phyloP scores from a whole-genome alignment of 1,284 basidiomycete species.

The Rhodotorula glutinis region DNA sequence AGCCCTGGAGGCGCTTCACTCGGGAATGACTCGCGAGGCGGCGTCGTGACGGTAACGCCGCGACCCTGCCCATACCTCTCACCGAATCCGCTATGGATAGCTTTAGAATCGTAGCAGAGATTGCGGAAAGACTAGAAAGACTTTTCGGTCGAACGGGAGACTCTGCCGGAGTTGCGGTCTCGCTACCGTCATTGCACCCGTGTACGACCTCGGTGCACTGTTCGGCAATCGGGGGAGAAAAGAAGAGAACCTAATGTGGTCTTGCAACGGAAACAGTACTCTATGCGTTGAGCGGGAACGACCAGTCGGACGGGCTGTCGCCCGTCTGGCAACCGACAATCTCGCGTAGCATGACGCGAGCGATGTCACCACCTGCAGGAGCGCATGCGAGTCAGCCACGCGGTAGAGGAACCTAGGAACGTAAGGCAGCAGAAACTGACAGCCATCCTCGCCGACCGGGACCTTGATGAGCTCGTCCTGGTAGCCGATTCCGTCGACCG shows the following conservation, averaged over 20 bases:
- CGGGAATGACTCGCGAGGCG: too few species aligned
- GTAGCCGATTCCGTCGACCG: slow-evolving; percentile 55
- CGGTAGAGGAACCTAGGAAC: background rate
- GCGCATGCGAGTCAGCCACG: background rate
- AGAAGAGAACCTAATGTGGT: too few species aligned
- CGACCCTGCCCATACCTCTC: too few species aligned
- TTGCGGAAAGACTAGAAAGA: too few species aligned
- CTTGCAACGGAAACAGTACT: background rate
- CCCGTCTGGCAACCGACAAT: slow-evolving; percentile 90
- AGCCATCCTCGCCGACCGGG: slow-evolving; percentile 76
- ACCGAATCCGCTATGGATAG: too few species aligned
- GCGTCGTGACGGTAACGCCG: too few species aligned
- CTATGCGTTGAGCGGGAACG: slow-evolving; percentile 30
- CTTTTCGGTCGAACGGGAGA: too few species aligned
- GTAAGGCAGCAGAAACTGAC: slow-evolving; percentile 58
- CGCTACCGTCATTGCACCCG: too few species aligned
- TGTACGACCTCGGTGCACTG: too few species aligned
- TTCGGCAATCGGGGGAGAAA: too few species aligned
- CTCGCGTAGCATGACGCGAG: slow-evolving; percentile 74
- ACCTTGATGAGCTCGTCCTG: slow-evolving; percentile 76
- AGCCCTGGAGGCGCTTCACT: slow-evolving; percentile 3
- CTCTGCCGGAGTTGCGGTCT: too few species aligned
- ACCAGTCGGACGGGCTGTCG: slow-evolving; percentile 75
- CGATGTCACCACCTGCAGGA: slow-evolving; percentile 51
- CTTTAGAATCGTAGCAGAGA: too few species aligned